Percentiles rank a stretch among this genome's conserved stretches.
These are phyloP conservation scores for Melanomma pulvis-pyrius DNA, from an alignment of 495 filamentous ascomycete species.

Conservation along the genomic window DNA sequence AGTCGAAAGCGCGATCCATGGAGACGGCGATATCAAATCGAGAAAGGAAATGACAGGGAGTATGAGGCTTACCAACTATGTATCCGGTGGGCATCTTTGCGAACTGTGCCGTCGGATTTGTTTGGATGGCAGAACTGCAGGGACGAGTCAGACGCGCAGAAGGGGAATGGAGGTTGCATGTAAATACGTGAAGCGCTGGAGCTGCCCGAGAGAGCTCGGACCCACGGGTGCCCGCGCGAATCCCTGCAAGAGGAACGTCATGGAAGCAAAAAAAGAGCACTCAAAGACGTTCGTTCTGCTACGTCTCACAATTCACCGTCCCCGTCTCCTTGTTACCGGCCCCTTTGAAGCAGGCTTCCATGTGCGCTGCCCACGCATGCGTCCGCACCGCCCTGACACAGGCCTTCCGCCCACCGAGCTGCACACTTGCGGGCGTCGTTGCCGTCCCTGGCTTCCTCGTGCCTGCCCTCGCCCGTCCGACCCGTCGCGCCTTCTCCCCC, in stretches of 20 bases:
- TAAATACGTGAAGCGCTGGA: background rate
- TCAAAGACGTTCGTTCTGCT: background rate
- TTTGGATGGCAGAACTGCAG: background rate
- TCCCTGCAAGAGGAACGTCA: conserved; percentile 24
- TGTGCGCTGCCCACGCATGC: conserved; percentile 33
- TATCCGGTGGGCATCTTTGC: background rate
- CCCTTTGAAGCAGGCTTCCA: conserved; percentile 8
- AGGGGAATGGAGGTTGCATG: background rate
- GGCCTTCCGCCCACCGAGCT: conserved; percentile 20
- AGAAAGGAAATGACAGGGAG: background rate
- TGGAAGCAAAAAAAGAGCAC: conserved; percentile 19
- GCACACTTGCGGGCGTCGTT: background rate
- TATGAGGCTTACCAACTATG: conserved; percentile 1
- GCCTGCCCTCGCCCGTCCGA: conserved; percentile 13
- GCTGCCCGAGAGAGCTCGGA: background rate
- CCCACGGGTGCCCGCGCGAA: background rate
- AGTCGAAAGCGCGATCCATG: background rate
- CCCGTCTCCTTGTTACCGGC: background rate
- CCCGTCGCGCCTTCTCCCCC: conserved; percentile 23
- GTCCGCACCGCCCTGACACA: conserved; percentile 31
- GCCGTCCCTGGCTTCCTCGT: conserved; percentile 33
- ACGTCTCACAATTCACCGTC: background rate
- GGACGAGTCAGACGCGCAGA: background rate
- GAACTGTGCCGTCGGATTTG: background rate
- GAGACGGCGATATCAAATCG: too few relatives aligned